These are phyloP conservation scores for Colletotrichum ledebouriae DNA, from an alignment of 2,329 filamentous ascomycete genomes.

Conservation along the genomic window DNA sequence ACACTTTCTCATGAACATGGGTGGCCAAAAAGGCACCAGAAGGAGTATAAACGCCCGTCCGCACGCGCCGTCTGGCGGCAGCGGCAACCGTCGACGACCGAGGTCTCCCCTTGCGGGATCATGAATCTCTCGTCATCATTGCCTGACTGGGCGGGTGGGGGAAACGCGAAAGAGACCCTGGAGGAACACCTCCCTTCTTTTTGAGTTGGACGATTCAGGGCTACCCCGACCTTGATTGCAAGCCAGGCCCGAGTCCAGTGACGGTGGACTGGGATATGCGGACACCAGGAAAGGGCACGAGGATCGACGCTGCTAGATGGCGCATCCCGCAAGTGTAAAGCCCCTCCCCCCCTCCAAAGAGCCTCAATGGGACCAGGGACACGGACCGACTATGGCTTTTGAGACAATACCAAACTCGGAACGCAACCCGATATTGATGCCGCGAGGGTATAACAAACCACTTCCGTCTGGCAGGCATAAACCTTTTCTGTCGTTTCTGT, in stretches of 20 bases:
- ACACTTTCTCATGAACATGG: too few species aligned
- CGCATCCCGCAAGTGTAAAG: constrained; percentile 5
- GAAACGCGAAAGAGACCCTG: constrained; percentile 8
- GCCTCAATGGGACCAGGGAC: constrained; percentile 18
- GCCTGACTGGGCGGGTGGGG: constrained; percentile 14
- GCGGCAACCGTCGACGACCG: constrained; percentile 2
- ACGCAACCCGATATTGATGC: constrained; percentile 36
- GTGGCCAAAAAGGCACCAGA: too few species aligned
- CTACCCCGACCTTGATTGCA: constrained; percentile 11
- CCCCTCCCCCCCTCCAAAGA: neutral
- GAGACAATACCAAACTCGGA: constrained; percentile 38
- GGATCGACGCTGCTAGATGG: constrained; percentile 31
- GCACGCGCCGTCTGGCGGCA: constrained; percentile 5
- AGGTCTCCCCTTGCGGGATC: constrained; percentile 24
- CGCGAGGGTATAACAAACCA: constrained; percentile 23
- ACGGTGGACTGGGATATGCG: constrained; percentile 34
- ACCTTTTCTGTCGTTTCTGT: constrained; percentile 17
- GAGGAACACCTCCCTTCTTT: constrained; percentile 10
- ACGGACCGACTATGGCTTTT: constrained; percentile 26
- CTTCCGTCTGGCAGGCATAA: constrained; percentile 29
- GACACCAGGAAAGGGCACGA: constrained; percentile 14
- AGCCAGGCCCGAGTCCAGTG: constrained; percentile 23
- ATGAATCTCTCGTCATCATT: constrained; percentile 13
- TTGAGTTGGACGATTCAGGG: constrained; percentile 24
- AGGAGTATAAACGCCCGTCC: neutral